phyloP scores from a whole-genome alignment of 179 eudicot genomes.

The Carnegiea gigantea region DNA sequence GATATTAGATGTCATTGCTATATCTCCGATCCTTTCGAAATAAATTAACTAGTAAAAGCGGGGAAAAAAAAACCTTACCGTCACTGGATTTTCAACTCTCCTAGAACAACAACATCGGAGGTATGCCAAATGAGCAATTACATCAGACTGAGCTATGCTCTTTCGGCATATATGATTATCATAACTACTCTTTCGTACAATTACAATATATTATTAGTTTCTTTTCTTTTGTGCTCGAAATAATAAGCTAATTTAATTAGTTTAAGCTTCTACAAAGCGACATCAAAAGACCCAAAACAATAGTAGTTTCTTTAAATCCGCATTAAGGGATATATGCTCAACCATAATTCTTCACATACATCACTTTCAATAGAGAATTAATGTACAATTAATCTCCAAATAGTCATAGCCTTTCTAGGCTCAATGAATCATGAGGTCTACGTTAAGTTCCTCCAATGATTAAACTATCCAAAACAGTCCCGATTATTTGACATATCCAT shows the following conservation, averaged over 20 bases:
- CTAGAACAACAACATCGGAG: neutral
- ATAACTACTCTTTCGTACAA: too few relatives aligned
- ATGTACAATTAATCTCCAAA: neutral
- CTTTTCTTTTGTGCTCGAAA: too few relatives aligned
- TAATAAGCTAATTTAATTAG: too few relatives aligned
- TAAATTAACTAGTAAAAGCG: too few relatives aligned
- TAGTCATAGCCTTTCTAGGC: conserved; percentile 4
- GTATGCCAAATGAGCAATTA: too few relatives aligned
- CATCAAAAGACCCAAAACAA: neutral
- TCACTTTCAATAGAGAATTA: conserved; percentile 20
- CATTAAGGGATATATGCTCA: conserved; percentile 7
- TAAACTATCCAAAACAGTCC: neutral
- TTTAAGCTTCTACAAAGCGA: neutral
- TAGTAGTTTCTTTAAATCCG: neutral
- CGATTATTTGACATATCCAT: conserved; percentile 3
- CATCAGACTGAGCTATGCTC: too few relatives aligned
- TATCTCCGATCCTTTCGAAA: too few relatives aligned
- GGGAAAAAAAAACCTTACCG: too few relatives aligned
- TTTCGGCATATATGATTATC: too few relatives aligned
- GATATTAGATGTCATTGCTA: too few relatives aligned
- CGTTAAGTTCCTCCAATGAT: neutral
- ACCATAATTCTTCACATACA: neutral
- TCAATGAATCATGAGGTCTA: conserved; percentile 6
- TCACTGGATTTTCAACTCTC: neutral
- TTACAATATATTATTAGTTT: too few relatives aligned